These are phyloP conservation scores for Cercospora berteroae DNA, from an alignment of 2,329 filamentous ascomycete genomes.

Conservation along the genomic window DNA sequence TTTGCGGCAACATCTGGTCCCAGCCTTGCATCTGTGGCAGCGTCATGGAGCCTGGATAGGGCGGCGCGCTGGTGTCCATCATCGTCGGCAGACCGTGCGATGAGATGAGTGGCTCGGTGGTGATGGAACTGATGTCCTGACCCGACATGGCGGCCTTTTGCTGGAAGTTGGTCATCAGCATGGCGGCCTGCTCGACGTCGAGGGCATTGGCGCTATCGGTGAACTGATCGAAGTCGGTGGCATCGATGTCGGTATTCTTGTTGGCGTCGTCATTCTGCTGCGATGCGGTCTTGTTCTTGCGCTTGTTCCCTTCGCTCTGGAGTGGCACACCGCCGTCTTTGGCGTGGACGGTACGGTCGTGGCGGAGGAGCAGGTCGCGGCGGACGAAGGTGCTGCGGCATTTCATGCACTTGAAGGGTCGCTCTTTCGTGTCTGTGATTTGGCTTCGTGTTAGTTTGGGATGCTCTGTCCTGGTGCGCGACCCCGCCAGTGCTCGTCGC, in stretches of 20 bases:
- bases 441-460: conserved; percentile 10
- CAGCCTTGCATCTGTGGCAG: conserved; percentile 79
- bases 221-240: conserved; percentile 84
- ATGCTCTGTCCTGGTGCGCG: conserved; percentile 11
- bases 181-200: conserved; percentile 94
- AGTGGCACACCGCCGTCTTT: conserved; percentile 94
- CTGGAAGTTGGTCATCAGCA: conserved; percentile 97
- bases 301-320: conserved; percentile 90
- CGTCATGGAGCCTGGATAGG: conserved; percentile 67
- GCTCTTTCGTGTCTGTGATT: conserved; percentile 86
- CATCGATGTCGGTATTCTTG: conserved; percentile 80
- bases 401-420: conserved; percentile 98
- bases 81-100: conserved; percentile 69
- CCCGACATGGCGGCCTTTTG: conserved; percentile 80
- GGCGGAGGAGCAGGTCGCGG: conserved; percentile 90
- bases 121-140: conserved; percentile 55
- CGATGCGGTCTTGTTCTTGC: conserved; percentile 40
- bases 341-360: conserved; percentile 96
- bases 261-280: conserved; percentile 13
- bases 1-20: conserved; percentile 79
- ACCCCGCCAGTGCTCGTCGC: conserved; percentile 26
- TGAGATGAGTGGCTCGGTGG: conserved; percentile 66
- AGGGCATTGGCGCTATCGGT: conserved; percentile 89
- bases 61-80: conserved; percentile 71
- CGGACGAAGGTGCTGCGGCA: conserved; percentile 98